phyloP scores from a whole-genome alignment of 768 basidiomycete species.

The Hygrocybe punicea region DNA sequence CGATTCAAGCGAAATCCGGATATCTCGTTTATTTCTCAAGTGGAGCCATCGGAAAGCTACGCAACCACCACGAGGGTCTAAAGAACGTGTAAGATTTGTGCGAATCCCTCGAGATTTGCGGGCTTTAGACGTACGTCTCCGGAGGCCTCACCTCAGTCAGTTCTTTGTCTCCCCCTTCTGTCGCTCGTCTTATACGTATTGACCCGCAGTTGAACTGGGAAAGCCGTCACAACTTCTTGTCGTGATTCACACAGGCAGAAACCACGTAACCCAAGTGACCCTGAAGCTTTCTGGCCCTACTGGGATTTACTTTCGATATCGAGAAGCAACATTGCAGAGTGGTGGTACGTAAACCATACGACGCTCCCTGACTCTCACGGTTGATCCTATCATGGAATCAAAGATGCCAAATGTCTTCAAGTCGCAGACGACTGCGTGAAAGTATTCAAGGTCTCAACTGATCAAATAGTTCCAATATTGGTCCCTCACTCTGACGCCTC shows the following conservation, averaged over 20 bases:
- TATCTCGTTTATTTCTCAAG: slow-evolving; percentile 64
- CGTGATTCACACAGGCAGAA: slow-evolving; percentile 64
- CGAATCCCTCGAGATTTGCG: slow-evolving; percentile 59
- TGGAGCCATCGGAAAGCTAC: slow-evolving; percentile 49
- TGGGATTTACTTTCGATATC: slow-evolving; percentile 49
- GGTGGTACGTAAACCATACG: slow-evolving; percentile 15
- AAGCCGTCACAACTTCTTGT: slow-evolving; percentile 52
- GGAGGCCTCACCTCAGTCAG: slow-evolving; percentile 52
- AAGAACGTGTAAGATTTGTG: slow-evolving; percentile 44
- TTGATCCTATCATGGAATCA: neutral
- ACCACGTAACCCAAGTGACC: slow-evolving; percentile 52
- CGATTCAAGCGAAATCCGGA: slow-evolving; percentile 63
- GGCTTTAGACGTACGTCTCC: slow-evolving; percentile 61
- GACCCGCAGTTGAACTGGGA: slow-evolving; percentile 61
- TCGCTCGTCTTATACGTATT: neutral
- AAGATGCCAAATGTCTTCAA: slow-evolving; percentile 26
- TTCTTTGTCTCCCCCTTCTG: neutral
- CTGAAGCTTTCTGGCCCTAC: slow-evolving; percentile 51
- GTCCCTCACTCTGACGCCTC: slow-evolving; percentile 69
- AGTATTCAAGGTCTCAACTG: slow-evolving; percentile 46
- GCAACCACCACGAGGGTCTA: slow-evolving; percentile 25
- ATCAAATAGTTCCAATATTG: slow-evolving; percentile 45
- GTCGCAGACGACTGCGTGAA: slow-evolving; percentile 43
- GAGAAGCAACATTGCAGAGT: slow-evolving; percentile 41
- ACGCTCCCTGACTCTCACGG: neutral